phyloP scores from a whole-genome alignment of 805 yeast species.

The Isabelozyma gotoi region DNA sequence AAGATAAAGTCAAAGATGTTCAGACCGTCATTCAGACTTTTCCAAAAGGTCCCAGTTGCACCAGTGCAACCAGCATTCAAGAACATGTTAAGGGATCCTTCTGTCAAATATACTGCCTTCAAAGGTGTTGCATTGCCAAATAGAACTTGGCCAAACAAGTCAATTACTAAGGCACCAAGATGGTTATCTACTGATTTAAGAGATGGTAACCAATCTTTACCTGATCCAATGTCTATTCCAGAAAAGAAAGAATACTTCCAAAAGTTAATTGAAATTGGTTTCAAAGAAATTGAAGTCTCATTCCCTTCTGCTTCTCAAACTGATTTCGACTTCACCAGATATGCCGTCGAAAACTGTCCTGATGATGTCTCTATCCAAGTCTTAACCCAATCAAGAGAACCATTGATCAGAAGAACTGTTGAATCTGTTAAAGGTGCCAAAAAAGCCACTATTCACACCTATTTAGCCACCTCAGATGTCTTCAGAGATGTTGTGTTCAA shows the following conservation, averaged over 20 bases:
- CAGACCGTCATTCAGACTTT: constrained; percentile 19
- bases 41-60: constrained; percentile 24
- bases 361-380: constrained; percentile 74
- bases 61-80: constrained; percentile 17
- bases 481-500: constrained; percentile 76
- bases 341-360: constrained; percentile 77
- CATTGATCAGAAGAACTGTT: constrained; percentile 68
- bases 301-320: constrained; percentile 83
- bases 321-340: constrained; percentile 78
- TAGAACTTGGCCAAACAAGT: constrained; percentile 70
- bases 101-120: constrained; percentile 58
- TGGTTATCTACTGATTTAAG: constrained; percentile 80
- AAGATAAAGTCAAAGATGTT: constrained; percentile 18
- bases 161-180: constrained; percentile 70
- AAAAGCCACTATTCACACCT: constrained; percentile 68
- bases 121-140: constrained; percentile 55
- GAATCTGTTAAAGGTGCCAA: constrained; percentile 74
- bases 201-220: constrained; percentile 80
- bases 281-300: constrained; percentile 78
- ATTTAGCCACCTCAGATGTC: constrained; percentile 72
- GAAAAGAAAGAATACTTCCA: constrained; percentile 76
- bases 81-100: constrained; percentile 69
- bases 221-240: constrained; percentile 77
- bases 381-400: constrained; percentile 75
- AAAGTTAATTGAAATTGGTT: constrained; percentile 69